phyloP scores from a whole-genome alignment of 768 basidiomycete species.

The Lactifluus volemus region DNA sequence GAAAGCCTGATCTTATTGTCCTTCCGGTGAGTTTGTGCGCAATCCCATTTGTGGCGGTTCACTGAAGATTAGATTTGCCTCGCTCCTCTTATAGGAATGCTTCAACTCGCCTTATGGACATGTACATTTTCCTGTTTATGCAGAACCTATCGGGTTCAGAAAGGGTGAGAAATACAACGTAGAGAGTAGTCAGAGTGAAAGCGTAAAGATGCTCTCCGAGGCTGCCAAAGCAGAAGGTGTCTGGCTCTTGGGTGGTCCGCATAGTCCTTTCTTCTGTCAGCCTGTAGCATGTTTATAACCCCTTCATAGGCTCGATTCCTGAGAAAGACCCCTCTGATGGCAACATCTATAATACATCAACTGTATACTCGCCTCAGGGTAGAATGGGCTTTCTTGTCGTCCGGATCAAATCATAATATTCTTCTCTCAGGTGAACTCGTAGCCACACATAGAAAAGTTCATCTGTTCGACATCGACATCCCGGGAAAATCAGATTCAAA shows the following conservation, averaged over 20 bases:
- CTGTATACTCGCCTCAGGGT: conserved; percentile 81
- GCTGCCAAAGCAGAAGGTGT: conserved; percentile 68
- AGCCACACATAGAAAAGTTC: conserved; percentile 86
- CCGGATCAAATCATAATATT: conserved; percentile 6
- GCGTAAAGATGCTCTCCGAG: conserved; percentile 70
- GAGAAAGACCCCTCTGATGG: conserved; percentile 57
- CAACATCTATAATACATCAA: conserved; percentile 88
- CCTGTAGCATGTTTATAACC: neutral
- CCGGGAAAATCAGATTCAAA: conserved; percentile 85
- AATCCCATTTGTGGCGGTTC: neutral
- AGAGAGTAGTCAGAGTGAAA: conserved; percentile 53
- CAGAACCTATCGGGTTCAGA: conserved; percentile 64
- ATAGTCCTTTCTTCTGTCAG: neutral
- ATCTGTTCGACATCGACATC: conserved; percentile 97
- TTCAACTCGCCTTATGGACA: conserved; percentile 85
- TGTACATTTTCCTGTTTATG: conserved; percentile 71
- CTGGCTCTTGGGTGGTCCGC: conserved; percentile 89
- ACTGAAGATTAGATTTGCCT: neutral
- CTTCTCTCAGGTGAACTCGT: conserved; percentile 62
- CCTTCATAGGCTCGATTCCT: conserved; percentile 80
- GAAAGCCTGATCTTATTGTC: conserved; percentile 74
- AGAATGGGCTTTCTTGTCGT: conserved; percentile 1
- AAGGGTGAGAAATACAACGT: conserved; percentile 52
- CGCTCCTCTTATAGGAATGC: conserved; percentile 44
- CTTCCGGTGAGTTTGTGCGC: conserved; percentile 74